phyloP scores from a whole-genome alignment of 176 grass and related monocot genomes.

The Eleusine coracana region DNA sequence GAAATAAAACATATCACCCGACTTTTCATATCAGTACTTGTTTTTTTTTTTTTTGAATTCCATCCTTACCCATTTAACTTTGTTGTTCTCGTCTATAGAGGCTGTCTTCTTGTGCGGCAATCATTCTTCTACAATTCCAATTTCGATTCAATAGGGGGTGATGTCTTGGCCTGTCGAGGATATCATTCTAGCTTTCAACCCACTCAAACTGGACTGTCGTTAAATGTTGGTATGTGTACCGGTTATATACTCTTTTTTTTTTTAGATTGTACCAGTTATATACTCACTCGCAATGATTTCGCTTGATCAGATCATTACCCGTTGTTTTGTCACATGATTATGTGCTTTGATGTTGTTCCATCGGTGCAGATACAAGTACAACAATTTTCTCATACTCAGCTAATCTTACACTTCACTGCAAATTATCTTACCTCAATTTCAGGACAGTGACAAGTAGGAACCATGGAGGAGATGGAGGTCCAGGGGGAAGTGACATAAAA shows the following conservation, averaged over 20 bases:
- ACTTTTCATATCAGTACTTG: no score
- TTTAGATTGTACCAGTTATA: no score
- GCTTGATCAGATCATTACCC: no score
- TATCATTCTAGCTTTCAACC: constrained; percentile 14
- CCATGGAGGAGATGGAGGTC: constrained; percentile 15
- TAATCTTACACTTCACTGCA: background rate
- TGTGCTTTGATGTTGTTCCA: background rate
- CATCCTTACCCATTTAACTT: no score
- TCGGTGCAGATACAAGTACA: constrained; percentile 31
- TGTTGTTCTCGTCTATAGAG: no score
- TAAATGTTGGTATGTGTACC: constrained; percentile 24
- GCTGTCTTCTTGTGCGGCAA: background rate
- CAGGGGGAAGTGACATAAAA: constrained; percentile 15
- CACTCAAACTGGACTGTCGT: background rate
- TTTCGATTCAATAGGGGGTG: background rate
- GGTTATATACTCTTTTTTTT: background rate
- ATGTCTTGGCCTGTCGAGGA: background rate
- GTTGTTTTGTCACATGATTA: background rate
- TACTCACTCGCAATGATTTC: background rate
- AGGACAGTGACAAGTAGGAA: background rate
- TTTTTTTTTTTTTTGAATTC: no score
- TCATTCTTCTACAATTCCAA: background rate
- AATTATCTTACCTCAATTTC: no score
- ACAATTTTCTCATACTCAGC: no score
- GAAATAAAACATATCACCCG: no score